Evolutionary conservation across 2,329 filamentous ascomycete species (phyloP).

Genomic region (Penicillium sp.): DNA sequence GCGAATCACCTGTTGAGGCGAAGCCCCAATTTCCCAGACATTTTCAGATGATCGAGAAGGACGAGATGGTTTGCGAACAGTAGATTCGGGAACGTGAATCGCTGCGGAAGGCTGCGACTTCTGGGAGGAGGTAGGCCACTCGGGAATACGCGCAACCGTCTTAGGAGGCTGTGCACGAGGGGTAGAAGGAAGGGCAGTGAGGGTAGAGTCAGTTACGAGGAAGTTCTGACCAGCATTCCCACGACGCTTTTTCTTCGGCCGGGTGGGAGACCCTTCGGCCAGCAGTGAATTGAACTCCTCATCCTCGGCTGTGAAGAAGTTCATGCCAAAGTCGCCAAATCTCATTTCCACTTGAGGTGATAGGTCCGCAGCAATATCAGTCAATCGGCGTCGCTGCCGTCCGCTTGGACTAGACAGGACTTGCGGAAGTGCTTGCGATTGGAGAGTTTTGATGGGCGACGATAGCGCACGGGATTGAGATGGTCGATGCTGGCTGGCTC

Average conservation of each 20-base stretch:
- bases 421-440: conserved; percentile 20
- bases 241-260: conserved; percentile 36
- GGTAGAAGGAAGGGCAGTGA: conserved; percentile 26
- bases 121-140: conserved; percentile 6
- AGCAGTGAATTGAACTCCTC: conserved; percentile 33
- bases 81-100: conserved; percentile 12
- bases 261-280: conserved; percentile 31
- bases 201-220: conserved; percentile 27
- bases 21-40: conserved; percentile 36
- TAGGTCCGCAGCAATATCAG: conserved; percentile 41
- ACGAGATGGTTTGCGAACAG: conserved; percentile 21
- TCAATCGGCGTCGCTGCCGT: conserved; percentile 35
- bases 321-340: conserved; percentile 33
- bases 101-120: conserved; percentile 14
- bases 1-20: conserved; percentile 26
- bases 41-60: conserved; percentile 24
- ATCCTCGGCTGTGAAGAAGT: conserved; percentile 39
- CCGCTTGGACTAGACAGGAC: conserved; percentile 39
- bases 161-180: conserved; percentile 21
- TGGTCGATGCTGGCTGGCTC: conserved; percentile 19
- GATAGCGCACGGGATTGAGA: conserved; percentile 19
- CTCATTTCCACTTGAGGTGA: conserved; percentile 35
- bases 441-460: conserved; percentile 24
- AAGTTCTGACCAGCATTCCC: conserved; percentile 30
- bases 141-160: conserved; percentile 13